These are phyloP conservation scores for Grifola frondosa DNA, from an alignment of 1,284 basidiomycete species.

Conservation along the genomic window DNA sequence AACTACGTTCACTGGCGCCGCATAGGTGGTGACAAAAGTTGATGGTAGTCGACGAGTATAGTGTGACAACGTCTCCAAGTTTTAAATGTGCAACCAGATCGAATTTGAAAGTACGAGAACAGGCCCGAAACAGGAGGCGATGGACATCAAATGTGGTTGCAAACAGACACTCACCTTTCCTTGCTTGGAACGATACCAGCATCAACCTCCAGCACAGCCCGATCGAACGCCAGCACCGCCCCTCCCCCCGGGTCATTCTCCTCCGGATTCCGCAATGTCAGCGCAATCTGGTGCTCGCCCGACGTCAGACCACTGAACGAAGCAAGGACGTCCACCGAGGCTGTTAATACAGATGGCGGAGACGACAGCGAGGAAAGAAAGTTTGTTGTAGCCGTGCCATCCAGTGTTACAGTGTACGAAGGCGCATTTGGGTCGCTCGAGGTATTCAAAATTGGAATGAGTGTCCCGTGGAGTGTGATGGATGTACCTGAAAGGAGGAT, in stretches of 20 bases:
- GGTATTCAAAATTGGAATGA: constrained; percentile 9
- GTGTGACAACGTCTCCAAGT: no score
- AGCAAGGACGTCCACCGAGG: constrained; percentile 27
- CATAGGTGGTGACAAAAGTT: no score
- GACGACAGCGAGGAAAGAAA: constrained; percentile 21
- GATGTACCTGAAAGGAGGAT: constrained; percentile 27
- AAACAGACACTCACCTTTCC: constrained; percentile 15
- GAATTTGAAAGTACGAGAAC: no score
- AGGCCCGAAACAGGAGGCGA: no score
- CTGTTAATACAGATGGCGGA: constrained; percentile 18
- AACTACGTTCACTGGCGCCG: no score
- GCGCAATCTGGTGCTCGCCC: constrained; percentile 27
- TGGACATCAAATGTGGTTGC: no score
- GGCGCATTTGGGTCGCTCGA: constrained; percentile 17
- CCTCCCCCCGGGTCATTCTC: constrained; percentile 11
- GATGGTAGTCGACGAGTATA: no score
- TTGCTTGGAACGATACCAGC: constrained; percentile 3
- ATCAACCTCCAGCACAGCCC: constrained; percentile 20
- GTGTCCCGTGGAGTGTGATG: constrained; percentile 28
- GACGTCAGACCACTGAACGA: constrained; percentile 30
- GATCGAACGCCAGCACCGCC: constrained; percentile 25
- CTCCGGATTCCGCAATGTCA: constrained; percentile 28
- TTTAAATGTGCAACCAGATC: no score
- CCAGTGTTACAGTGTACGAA: constrained; percentile 27
- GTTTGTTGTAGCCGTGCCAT: constrained; percentile 31